Base-by-base conservation (phyloP, 805 yeast species). In the Grigorovia yakushimaensis region DNA sequence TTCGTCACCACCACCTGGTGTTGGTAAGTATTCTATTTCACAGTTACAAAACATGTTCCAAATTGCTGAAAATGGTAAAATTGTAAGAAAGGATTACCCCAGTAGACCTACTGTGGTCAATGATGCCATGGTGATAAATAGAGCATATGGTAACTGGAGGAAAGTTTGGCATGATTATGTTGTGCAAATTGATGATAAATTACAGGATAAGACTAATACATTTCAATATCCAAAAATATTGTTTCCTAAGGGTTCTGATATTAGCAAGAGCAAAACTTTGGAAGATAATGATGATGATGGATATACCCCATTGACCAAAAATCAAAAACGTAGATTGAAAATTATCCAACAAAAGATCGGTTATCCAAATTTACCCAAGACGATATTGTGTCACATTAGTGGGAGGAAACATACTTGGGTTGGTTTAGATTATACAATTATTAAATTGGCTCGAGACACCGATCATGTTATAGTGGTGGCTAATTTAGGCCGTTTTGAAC, bases 401-500 rank as follows among this genome's bases (percentile, higher is more conserved):
- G 94, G 88, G 2, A 68, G 91, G 49, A 72, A 69, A 47, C 91
- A 84, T 66, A 82, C 93, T 0, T 85, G 95, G 95, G 87, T 83
- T 10, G 80, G 88, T 1, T 62, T 85, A 23, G 95, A 85, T 61
- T 85, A 85, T 81, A 68, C 78, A 6, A 64, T 84, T 46, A 70
- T 70, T 42, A 66, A 71, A 39, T 65, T 82, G 11, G 62, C 82
- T 3, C 78, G 76, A 53, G 69, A 79, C 54, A 86, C 88, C 8
- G 95, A 85, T 61, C 73, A 79, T 13, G 63, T 85, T 11, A 76
- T 84, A 3, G 73, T 85, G 7, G 74, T 78, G 5, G 73, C 88
- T 1, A 65, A 61, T 47, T 45, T 65, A 20, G 66, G 68, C 17
- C 37, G 37, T 33, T 15, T 33, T 4, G 5, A 33, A 33, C 5